Evolutionary conservation across 192 early-diverging fungal genomes (phyloP).

Genomic region (Backusella morwellensis): DNA sequence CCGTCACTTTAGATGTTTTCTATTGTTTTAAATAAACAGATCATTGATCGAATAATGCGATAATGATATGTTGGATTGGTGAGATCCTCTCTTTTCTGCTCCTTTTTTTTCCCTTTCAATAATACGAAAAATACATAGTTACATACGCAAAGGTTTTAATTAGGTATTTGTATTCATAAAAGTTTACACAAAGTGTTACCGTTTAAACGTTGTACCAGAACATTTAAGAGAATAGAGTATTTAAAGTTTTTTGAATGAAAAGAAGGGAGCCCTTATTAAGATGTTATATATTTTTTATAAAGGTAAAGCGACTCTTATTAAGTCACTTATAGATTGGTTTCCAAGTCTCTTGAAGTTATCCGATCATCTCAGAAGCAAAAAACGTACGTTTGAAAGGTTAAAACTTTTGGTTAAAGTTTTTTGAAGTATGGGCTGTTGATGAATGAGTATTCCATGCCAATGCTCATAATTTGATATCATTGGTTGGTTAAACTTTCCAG

Average conservation of each 20-base stretch:
- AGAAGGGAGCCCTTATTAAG: background rate
- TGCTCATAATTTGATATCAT: background rate
- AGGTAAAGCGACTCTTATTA: background rate
- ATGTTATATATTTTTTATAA: background rate
- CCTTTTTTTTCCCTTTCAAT: background rate
- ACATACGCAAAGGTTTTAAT: background rate
- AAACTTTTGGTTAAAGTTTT: background rate
- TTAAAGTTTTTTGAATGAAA: background rate
- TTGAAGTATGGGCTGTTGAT: background rate
- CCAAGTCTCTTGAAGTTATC: background rate
- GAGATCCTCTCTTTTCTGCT: background rate
- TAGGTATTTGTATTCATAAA: background rate
- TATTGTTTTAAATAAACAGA: background rate
- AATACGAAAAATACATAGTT: background rate
- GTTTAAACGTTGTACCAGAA: constrained; percentile 1
- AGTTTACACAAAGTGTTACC: background rate
- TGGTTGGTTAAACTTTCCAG: background rate
- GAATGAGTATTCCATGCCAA: background rate
- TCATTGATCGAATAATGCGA: background rate
- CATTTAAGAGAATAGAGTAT: constrained; percentile 1
- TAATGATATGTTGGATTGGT: background rate
- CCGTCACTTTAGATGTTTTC: background rate
- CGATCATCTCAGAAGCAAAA: background rate
- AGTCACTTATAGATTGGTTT: background rate
- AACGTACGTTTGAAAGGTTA: background rate